Evolutionary conservation across 1,139 yeast species (phyloP), one percentile per base, ranked within the genome.

Genomic region (Ogataea hybrid): DNA sequence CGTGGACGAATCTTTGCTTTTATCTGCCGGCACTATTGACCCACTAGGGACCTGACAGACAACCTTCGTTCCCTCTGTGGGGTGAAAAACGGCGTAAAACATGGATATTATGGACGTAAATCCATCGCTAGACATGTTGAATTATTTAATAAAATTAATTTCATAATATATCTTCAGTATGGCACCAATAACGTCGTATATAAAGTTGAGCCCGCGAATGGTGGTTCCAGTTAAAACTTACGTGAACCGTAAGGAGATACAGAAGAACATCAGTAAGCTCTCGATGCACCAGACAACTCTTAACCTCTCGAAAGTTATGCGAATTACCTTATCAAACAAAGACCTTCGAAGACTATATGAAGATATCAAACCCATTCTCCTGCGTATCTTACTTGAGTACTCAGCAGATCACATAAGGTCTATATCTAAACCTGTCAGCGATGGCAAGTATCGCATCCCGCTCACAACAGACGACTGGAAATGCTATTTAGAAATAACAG

Each of bases 21-120:
- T 35, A 25, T 66, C 59, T 4, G 66, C 52, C 2, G 67, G 62
- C 0, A 70, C 71, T 10, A 71, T 76, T 47, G 70, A 74, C 41
- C 74, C 88, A 47, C 73, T 74, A 2, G 98, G 99, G 1, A 88
- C 95, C 59, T 94, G 97, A 54, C 86, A 86, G 4, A 87, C 77
- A n/a, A 92, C 90, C 62, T 89, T 86, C 0, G 98, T 84, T 2
- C 98, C 98, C 56, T 88, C 95, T 0, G 92, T 85, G 0, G 97
- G 97, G 58, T 94, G 97, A 64, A 92, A 92, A 0, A 87, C 87
- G 0, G 97, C 81, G 63, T 88, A 92, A 63, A 92, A 90, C 35
- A 89, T 73, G 2, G 96, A 94, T 46, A 79, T 73, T 25, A 92
- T 89, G 20, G 95, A 95, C 12, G 84, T 81, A 55, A 87, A 85